Evolutionary conservation across 495 filamentous ascomycete genomes (phyloP), one percentile per base, ranked within the genome.

Genomic region (Glutinoglossum americanum): DNA sequence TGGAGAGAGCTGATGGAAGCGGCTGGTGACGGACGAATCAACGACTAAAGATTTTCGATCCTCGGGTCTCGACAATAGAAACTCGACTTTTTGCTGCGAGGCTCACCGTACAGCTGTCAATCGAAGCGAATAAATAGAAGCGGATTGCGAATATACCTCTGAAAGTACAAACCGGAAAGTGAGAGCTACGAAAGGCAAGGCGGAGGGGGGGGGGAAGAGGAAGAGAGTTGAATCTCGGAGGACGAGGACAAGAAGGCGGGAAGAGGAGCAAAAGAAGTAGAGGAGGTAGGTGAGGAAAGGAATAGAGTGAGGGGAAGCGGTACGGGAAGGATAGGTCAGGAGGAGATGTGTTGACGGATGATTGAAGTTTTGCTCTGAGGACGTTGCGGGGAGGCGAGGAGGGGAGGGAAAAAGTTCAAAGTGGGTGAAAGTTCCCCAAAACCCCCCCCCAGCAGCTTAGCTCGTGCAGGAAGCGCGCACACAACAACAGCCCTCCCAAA

Each of bases 261-360:
- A 51, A 53, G 56, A 45, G 57, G 60, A 39, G 61, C 56, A 61
- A 27, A 60, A 55, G 63, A 64, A 64, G 56, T 60, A 59, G 56
- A 64, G 62, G 60, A 61, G 47, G 58, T 58, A 57, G 54, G 49
- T 54, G 62, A 41, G 62, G 57, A 60, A 58, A 59, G 54, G 57
- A 51, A 30, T 51, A 55, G 51, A 54, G 39, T 44, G 32, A 57
- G 23, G 49, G 35, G 45, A 61, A 26, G 58, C 55, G 57, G 55
- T 30, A 49, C 54, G 45, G 47, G 28, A 30, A 30, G 33, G 54
- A 57, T 53, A 53, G 49, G 60, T 28, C 21, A 60, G 54, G 56
- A 59, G 51, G 39, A 44, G 59, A 62, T 47, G 59, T 61, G 59
- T 60, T 57, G 60, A 62, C 63, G 63, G 58, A 27, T 30, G 49